These are phyloP conservation scores for Penicillium angulare DNA, from an alignment of 495 filamentous ascomycete species.

Conservation along the genomic window DNA sequence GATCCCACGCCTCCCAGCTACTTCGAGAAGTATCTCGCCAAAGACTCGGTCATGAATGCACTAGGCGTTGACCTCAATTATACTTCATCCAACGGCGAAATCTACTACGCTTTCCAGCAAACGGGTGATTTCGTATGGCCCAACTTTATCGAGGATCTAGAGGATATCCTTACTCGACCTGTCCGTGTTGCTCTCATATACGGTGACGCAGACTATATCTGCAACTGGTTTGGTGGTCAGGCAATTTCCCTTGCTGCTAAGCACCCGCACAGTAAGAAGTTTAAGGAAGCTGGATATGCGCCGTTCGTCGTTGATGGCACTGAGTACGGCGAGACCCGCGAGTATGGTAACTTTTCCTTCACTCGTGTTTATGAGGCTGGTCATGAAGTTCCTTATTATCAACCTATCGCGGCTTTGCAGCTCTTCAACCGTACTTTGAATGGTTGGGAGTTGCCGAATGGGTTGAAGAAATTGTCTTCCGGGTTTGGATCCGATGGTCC, in stretches of 20 bases:
- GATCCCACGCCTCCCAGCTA: conserved; percentile 65
- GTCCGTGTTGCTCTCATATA: conserved; percentile 71
- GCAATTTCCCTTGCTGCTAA: conserved; percentile 39
- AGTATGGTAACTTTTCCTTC: conserved; percentile 60
- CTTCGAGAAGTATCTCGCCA: conserved; percentile 64
- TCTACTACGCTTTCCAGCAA: conserved; percentile 50
- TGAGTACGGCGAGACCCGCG: conserved; percentile 51
- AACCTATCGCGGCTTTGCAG: conserved; percentile 52
- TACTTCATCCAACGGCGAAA: conserved; percentile 49
- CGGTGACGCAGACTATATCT: conserved; percentile 59
- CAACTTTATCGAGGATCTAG: conserved; percentile 51
- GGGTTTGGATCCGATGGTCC: conserved; percentile 46
- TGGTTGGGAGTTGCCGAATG: conserved; percentile 55
- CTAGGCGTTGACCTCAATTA: conserved; percentile 68
- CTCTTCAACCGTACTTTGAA: conserved; percentile 56
- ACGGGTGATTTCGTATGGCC: conserved; percentile 48
- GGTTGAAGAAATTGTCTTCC: conserved; percentile 39
- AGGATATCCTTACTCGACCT: conserved; percentile 51
- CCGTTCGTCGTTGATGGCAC: conserved; percentile 38
- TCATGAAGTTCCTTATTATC: conserved; percentile 60
- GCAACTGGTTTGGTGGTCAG: conserved; percentile 51
- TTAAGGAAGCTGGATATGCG: conserved; percentile 49
- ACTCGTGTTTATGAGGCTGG: conserved; percentile 58
- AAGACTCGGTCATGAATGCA: conserved; percentile 57
- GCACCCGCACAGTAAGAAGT: conserved; percentile 37